A percentile compares a stretch with the other conserved stretches of the same genome.
phyloP scores from a whole-genome alignment of 768 basidiomycete species.

The Rossbeevera mucosa region DNA sequence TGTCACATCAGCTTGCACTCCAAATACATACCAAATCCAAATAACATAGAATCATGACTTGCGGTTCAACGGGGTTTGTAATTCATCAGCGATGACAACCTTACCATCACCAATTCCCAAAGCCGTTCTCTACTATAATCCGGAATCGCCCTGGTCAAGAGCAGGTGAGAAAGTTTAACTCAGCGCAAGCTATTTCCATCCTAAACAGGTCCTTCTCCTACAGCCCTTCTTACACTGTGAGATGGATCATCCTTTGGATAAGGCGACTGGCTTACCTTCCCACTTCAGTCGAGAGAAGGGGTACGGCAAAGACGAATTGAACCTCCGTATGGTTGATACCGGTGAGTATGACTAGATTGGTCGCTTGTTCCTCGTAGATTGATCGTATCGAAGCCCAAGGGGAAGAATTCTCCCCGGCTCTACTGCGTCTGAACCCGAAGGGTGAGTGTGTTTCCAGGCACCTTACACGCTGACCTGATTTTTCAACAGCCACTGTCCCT shows the following conservation, averaged over 20 bases:
- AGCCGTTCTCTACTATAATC: slow-evolving; percentile 74
- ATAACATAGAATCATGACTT: neutral
- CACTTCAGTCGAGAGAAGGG: slow-evolving; percentile 67
- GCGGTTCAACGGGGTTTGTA: neutral
- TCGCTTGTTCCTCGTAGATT: neutral
- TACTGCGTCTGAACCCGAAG: slow-evolving; percentile 72
- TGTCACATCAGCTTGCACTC: neutral
- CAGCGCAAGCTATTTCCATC: neutral
- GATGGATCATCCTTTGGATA: slow-evolving; percentile 12
- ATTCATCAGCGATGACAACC: neutral
- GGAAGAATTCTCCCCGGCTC: slow-evolving; percentile 72
- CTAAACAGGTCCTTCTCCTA: slow-evolving; percentile 1
- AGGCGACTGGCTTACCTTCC: neutral
- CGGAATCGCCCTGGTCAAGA: slow-evolving; percentile 58
- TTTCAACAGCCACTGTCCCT: slow-evolving; percentile 64
- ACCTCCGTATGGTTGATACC: slow-evolving; percentile 64
- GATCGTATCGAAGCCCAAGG: slow-evolving; percentile 57
- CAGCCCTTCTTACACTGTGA: slow-evolving; percentile 57
- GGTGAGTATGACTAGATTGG: slow-evolving; percentile 31
- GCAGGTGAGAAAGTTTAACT: slow-evolving; percentile 42
- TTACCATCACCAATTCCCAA: slow-evolving; percentile 45
- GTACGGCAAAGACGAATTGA: slow-evolving; percentile 72
- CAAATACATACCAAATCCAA: neutral
- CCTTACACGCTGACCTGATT: slow-evolving; percentile 8
- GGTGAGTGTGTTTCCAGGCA: slow-evolving; percentile 36